A percentile compares a stretch with the other conserved stretches of the same genome.
Conservation (phyloP, 1,139 yeast genomes). For the Zygoascus hellenicus region DNA sequence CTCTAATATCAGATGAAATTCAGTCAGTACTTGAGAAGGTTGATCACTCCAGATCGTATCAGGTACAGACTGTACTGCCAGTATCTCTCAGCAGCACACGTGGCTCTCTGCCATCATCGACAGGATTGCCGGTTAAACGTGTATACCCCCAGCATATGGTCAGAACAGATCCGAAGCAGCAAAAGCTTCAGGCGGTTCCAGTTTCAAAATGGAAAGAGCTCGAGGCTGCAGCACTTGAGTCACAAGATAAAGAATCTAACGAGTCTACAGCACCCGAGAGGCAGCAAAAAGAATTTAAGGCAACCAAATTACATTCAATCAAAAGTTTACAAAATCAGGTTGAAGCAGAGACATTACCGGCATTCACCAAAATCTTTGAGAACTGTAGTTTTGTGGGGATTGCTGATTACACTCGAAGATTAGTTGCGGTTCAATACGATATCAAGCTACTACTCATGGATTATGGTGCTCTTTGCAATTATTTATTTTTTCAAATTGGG, state of each 20-base stretch:
- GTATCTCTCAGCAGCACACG: slow-evolving; percentile 13
- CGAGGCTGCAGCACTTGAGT: background rate
- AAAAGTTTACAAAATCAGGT: slow-evolving; percentile 48
- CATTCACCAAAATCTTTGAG: slow-evolving; percentile 61
- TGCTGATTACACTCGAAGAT: slow-evolving; percentile 62
- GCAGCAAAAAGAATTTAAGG: slow-evolving; percentile 8
- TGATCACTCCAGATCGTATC: slow-evolving; percentile 65
- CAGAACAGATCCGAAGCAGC: slow-evolving; percentile 68
- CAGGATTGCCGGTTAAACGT: slow-evolving; percentile 18
- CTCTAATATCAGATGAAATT: slow-evolving; percentile 46
- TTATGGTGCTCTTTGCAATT: slow-evolving; percentile 59
- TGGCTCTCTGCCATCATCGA: background rate
- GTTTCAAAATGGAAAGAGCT: background rate
- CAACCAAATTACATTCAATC: slow-evolving; percentile 35
- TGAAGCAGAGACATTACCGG: slow-evolving; percentile 42
- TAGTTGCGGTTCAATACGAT: slow-evolving; percentile 79
- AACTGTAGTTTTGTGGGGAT: slow-evolving; percentile 76
- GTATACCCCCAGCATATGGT: slow-evolving; percentile 35
- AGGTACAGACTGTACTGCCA: slow-evolving; percentile 53
- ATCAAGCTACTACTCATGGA: slow-evolving; percentile 73
- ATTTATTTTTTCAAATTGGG: slow-evolving; percentile 76
- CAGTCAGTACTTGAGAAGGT: slow-evolving; percentile 49
- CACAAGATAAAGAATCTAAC: background rate
- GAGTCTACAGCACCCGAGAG: background rate
- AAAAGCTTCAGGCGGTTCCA: slow-evolving; percentile 43